A percentile compares a stretch with the other conserved stretches of the same genome.
Conservation (phyloP, 2,329 filamentous ascomycete genomes). For the Lecanosticta acicola region DNA sequence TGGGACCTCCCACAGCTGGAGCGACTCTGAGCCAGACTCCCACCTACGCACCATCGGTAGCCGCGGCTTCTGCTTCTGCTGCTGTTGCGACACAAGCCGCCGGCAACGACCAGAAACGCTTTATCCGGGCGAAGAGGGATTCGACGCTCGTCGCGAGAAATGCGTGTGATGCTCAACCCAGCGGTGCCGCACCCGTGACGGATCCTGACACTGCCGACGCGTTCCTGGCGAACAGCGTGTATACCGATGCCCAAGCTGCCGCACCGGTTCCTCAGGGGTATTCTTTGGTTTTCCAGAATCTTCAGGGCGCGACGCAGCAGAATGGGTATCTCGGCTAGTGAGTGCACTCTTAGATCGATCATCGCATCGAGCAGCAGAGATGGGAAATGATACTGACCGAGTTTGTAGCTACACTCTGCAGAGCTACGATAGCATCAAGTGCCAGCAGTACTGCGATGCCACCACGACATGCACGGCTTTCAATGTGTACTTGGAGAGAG, state of each 20-base stretch:
- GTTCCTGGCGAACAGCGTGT: slow-evolving; percentile 9
- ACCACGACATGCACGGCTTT: slow-evolving; percentile 20
- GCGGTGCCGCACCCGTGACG: slow-evolving; percentile 17
- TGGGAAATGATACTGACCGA: background rate
- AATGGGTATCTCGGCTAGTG: slow-evolving; percentile 11
- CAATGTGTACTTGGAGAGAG: slow-evolving; percentile 29
- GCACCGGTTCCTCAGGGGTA: slow-evolving; percentile 15
- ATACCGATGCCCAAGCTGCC: slow-evolving; percentile 1
- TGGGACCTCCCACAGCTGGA: slow-evolving; percentile 8
- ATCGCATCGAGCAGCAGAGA: background rate
- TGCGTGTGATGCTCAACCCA: slow-evolving; percentile 18
- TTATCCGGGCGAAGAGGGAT: background rate
- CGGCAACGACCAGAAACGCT: background rate
- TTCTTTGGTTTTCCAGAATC: slow-evolving; percentile 14
- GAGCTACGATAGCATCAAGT: slow-evolving; percentile 9
- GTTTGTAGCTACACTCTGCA: slow-evolving; percentile 7
- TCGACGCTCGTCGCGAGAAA: slow-evolving; percentile 5
- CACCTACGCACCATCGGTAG: slow-evolving; percentile 9
- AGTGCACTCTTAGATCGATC: no score
- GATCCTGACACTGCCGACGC: slow-evolving; percentile 30
- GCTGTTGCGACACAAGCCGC: slow-evolving; percentile 8
- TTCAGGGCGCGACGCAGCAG: slow-evolving; percentile 15
- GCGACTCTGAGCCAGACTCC: slow-evolving; percentile 8
- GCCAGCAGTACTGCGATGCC: slow-evolving; percentile 16
- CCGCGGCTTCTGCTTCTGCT: slow-evolving; percentile 10